Evolutionary conservation across 805 yeast genomes (phyloP), one percentile per base, ranked within the genome.

Genomic region (Wickerhamiella bombiphila): DNA sequence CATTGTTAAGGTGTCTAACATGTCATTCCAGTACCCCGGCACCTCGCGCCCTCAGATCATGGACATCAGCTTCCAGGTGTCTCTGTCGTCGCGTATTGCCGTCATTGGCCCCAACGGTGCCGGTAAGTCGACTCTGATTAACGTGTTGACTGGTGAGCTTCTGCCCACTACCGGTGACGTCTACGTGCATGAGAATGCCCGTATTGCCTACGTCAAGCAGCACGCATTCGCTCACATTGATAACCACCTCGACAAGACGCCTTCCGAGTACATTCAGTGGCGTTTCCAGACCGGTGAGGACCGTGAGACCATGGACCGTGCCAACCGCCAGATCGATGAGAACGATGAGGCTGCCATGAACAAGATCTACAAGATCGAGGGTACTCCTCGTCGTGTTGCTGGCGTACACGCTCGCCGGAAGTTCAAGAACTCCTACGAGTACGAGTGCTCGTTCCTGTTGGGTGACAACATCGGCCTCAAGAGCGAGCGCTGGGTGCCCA

Each of bases 271-370:
- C 74, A 91, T 91, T 58, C 98, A 91, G 74, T 91, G 98, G 98
- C 91, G 98, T 80, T 91, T 88, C 96, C 98, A 91, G 75, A 91
- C 98, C 64, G 98, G 98, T 86, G 98, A 91, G 75, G 98, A 91
- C 70, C 85, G 98, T 74, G 98, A 91, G 76, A 91, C 98, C 70
- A 91, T 91, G 98, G 98, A 91, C 76, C 82, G 97, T 74, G 98
- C 97, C 65, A 83, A 93, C 68, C 83, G 98, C 76, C 88, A 79
- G 66, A 85, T 91, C 66, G 85, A 80, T 63, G 98, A 91, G 73
- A 69, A 73, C 57, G 98, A 91, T 70, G 96, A 86, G 74, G 74
- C 78, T 68, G 82, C 93, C 63, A 91, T 91, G 98, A 85, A 91
- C 86, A 91, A 88, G 76, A 80, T 91, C 70, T 91, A 85, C 86